Percentiles rank a stretch among this genome's conserved stretches.
Evolutionary conservation across 169 alveolate species (phyloP).

Genomic region (Plasmodium gaboni): DNA sequence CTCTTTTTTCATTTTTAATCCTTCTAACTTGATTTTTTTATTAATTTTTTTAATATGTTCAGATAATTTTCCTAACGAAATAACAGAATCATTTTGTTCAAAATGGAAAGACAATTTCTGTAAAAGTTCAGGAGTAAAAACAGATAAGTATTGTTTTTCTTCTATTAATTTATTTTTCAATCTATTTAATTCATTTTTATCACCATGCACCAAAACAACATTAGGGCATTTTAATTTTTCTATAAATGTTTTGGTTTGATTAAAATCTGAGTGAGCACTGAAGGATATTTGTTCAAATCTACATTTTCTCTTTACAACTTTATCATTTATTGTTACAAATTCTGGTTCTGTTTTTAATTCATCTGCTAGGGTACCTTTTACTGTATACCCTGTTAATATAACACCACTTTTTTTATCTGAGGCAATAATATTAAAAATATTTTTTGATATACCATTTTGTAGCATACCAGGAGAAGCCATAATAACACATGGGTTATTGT

Average conservation of each 20-base stretch:
- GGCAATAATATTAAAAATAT: slow-evolving; percentile 96
- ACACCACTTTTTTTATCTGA: slow-evolving; percentile 95
- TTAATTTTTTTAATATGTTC: slow-evolving; percentile 25
- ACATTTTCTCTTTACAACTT: slow-evolving; percentile 90
- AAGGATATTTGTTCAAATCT: slow-evolving; percentile 94
- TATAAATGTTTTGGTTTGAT: slow-evolving; percentile 95
- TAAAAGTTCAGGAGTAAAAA: slow-evolving; percentile 81
- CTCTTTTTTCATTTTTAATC: background rate
- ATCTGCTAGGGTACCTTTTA: slow-evolving; percentile 98
- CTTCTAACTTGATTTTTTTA: background rate
- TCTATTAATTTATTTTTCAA: slow-evolving; percentile 85
- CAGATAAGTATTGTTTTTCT: slow-evolving; percentile 78
- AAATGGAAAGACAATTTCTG: slow-evolving; percentile 77
- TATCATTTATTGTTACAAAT: slow-evolving; percentile 88
- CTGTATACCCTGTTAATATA: slow-evolving; percentile 98
- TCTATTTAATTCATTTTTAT: slow-evolving; percentile 91
- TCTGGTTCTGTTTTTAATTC: slow-evolving; percentile 94
- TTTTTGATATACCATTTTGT: slow-evolving; percentile 97
- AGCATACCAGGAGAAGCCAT: slow-evolving; percentile 99
- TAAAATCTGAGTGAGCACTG: slow-evolving; percentile 96
- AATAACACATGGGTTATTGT: slow-evolving; percentile 94
- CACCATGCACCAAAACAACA: slow-evolving; percentile 98
- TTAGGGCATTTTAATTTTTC: slow-evolving; percentile 93
- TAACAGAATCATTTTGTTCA: slow-evolving; percentile 55
- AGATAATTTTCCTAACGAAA: slow-evolving; percentile 42